A percentile compares a stretch with the other conserved stretches of the same genome.
These are phyloP conservation scores for Debaryomycetaceae sp. DNA, from an alignment of 1,139 yeast species.

Conservation along the genomic window DNA sequence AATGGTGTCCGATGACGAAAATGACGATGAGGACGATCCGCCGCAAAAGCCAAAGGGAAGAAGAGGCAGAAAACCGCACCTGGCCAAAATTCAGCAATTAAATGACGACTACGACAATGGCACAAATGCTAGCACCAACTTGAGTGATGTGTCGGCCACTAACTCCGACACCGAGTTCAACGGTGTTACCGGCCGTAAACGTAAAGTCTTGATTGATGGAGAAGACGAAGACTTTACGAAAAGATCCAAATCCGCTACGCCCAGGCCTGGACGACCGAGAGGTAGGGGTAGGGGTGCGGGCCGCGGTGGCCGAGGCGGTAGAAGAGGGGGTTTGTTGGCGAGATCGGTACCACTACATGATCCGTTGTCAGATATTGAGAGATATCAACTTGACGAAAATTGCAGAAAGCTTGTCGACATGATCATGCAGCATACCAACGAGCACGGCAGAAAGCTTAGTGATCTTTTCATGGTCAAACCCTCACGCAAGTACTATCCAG, in stretches of 20 bases:
- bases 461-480: constrained; percentile 69
- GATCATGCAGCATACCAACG: constrained; percentile 40
- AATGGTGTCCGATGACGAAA: constrained; percentile 32
- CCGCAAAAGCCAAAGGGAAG: constrained; percentile 17
- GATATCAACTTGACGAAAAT: constrained; percentile 38
- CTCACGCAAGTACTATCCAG: constrained; percentile 73
- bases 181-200: constrained; percentile 7
- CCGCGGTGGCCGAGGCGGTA: constrained; percentile 20
- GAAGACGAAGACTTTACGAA: constrained; percentile 16
- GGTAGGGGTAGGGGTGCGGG: constrained; percentile 16
- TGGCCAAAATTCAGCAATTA: constrained; percentile 1
- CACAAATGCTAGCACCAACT: too few relatives aligned
- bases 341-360: constrained; percentile 37
- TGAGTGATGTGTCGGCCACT: too few relatives aligned
- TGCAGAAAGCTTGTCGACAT: constrained; percentile 42
- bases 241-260: constrained; percentile 27
- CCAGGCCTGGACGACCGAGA: constrained; percentile 22
- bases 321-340: constrained; percentile 24
- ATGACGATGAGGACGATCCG: constrained; percentile 14
- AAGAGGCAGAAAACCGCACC: constrained; percentile 23
- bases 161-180: too few relatives aligned
- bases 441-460: constrained; percentile 41
- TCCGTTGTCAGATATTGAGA: constrained; percentile 37
- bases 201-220: constrained; percentile 8
- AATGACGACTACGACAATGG: constrained; percentile 1